A percentile compares a stretch with the other conserved stretches of the same genome.
Evolutionary conservation across 768 basidiomycete species (phyloP).

Genomic region (Lactarius tabidus): DNA sequence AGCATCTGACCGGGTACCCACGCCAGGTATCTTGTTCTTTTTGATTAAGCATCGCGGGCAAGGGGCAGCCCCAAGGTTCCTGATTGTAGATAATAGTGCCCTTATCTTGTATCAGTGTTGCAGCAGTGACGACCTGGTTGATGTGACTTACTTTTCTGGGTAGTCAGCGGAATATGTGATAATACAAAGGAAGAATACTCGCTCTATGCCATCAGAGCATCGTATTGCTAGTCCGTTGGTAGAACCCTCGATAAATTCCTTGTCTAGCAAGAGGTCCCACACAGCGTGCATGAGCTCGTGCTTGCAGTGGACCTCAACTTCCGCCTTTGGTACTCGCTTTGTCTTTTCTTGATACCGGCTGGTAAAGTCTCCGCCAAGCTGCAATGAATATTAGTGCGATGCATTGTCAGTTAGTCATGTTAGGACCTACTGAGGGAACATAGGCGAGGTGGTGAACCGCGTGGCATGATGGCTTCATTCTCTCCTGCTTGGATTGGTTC

Average conservation of each 20-base stretch:
- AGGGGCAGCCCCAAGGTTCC: no score
- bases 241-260: conserved; percentile 28
- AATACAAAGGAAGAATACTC: conserved; percentile 28
- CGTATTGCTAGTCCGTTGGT: background rate
- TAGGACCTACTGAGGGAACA: background rate
- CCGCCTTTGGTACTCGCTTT: background rate
- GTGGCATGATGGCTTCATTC: background rate
- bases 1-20: no score
- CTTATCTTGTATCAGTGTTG: no score
- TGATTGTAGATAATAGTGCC: conserved; percentile 24
- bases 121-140: no score
- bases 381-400: background rate
- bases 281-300: conserved; percentile 30
- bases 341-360: background rate
- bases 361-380: background rate
- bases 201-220: conserved; percentile 26
- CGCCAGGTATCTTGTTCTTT: no score
- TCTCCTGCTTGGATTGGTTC: background rate
- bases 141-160: conserved; percentile 29
- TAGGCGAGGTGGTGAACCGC: background rate
- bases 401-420: background rate
- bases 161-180: conserved; percentile 29
- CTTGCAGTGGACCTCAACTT: conserved; percentile 22
- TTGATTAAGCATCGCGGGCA: no score
- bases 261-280: conserved; percentile 25